phyloP scores from a whole-genome alignment of 345 rosid genomes.

The Hypericum androsaemum region DNA sequence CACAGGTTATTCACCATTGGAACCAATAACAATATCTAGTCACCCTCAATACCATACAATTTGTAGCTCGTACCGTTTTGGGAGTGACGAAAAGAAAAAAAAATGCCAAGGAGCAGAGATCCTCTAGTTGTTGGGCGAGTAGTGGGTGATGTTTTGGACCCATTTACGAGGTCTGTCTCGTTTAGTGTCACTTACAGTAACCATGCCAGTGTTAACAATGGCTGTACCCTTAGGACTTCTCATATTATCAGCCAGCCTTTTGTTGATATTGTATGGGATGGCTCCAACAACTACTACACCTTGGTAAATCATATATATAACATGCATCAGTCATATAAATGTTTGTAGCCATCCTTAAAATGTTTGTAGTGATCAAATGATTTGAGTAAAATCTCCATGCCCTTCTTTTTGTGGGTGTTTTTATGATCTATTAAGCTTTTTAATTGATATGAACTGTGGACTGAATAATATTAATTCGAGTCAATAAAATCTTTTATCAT shows the following conservation, averaged over 20 bases:
- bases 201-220: slow-evolving; percentile 34
- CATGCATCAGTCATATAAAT: slow-evolving; percentile 63
- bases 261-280: slow-evolving; percentile 53
- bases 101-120: slow-evolving; percentile 49
- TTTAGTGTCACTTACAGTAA: slow-evolving; percentile 24
- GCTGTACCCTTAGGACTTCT: slow-evolving; percentile 52
- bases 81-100: too few species aligned
- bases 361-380: slow-evolving; percentile 4
- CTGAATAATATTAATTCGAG: too few species aligned
- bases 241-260: slow-evolving; percentile 41
- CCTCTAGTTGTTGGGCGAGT: slow-evolving; percentile 58
- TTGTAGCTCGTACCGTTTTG: too few species aligned
- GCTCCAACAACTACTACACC: slow-evolving; percentile 54
- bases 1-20: too few species aligned
- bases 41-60: too few species aligned
- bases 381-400: too few species aligned
- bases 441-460: too few species aligned
- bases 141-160: slow-evolving; percentile 60
- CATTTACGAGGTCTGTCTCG: slow-evolving; percentile 37
- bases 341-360: slow-evolving; percentile 47
- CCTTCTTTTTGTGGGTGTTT: too few species aligned
- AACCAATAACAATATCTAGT: too few species aligned
- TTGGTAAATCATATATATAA: slow-evolving; percentile 74
- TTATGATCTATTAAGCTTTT: too few species aligned
- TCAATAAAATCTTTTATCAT: slow-evolving; percentile 32